Percentiles rank a stretch among this genome's conserved stretches.
phyloP scores from a whole-genome alignment of 495 filamentous ascomycete species.

The Lepraria neglecta region DNA sequence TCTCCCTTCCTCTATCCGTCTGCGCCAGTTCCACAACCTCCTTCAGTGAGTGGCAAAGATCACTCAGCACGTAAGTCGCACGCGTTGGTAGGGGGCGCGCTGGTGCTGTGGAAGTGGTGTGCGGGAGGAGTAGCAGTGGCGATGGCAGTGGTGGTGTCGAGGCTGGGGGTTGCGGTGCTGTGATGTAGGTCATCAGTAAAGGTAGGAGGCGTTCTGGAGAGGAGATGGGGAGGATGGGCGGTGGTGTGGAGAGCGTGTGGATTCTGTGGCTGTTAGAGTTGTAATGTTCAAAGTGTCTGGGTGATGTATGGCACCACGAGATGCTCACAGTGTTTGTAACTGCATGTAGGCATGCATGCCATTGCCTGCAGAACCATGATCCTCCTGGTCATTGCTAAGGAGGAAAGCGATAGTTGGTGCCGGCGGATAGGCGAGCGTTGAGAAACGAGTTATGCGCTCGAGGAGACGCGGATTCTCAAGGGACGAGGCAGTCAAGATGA shows the following conservation, averaged over 20 bases:
- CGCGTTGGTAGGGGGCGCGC: conserved; percentile 35
- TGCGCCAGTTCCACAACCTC: conserved; percentile 40
- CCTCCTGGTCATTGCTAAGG: conserved; percentile 33
- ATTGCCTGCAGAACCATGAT: conserved; percentile 21
- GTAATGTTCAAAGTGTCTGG: neutral
- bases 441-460: conserved; percentile 46
- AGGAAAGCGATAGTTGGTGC: conserved; percentile 50
- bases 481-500: conserved; percentile 50
- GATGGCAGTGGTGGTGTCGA: conserved; percentile 14
- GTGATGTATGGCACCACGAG: neutral
- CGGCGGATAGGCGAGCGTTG: conserved; percentile 35
- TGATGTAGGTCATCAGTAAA: conserved; percentile 31
- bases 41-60: conserved; percentile 42
- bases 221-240: conserved; percentile 35
- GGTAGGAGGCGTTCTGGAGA: conserved; percentile 29
- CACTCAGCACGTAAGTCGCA: conserved; percentile 43
- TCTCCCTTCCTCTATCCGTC: conserved; percentile 32
- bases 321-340: conserved; percentile 33
- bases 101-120: conserved; percentile 35
- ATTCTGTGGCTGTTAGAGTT: neutral
- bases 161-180: conserved; percentile 17
- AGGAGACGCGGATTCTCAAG: conserved; percentile 31
- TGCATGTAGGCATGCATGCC: conserved; percentile 29
- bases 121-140: conserved; percentile 38
- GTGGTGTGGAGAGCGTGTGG: conserved; percentile 14